Evolutionary conservation across 352 stramenopile genomes (phyloP).

Genomic region (Aphanomyces invadans): DNA sequence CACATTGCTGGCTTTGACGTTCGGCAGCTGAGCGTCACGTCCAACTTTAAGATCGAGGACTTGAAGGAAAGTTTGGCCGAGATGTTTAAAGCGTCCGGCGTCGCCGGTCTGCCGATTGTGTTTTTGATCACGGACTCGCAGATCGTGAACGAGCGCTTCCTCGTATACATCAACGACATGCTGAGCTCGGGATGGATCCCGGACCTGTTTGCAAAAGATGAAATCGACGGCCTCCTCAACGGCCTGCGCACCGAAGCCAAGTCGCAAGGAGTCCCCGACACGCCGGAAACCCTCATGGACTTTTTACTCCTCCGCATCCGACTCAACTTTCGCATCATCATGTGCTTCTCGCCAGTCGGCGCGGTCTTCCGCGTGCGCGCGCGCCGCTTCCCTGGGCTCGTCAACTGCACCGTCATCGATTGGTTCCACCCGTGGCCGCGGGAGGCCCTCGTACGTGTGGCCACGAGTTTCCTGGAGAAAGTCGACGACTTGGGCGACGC

Average conservation of each 20-base stretch:
- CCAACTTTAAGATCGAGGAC: slow-evolving; percentile 95
- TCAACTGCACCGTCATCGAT: slow-evolving; percentile 97
- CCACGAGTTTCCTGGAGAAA: slow-evolving; percentile 92
- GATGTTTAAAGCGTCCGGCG: slow-evolving; percentile 94
- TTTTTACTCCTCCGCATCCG: slow-evolving; percentile 93
- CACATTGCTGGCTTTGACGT: slow-evolving; percentile 97
- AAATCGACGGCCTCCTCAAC: slow-evolving; percentile 90
- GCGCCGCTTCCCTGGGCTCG: slow-evolving; percentile 92
- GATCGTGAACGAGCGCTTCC: slow-evolving; percentile 97
- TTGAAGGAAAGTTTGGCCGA: slow-evolving; percentile 95
- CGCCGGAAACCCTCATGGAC: slow-evolving; percentile 90
- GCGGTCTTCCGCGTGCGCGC: slow-evolving; percentile 94
- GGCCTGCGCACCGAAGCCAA: slow-evolving; percentile 92
- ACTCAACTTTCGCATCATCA: slow-evolving; percentile 93
- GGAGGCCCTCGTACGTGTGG: slow-evolving; percentile 96
- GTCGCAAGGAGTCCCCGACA: slow-evolving; percentile 90
- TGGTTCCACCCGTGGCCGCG: slow-evolving; percentile 97
- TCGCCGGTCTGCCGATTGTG: slow-evolving; percentile 90
- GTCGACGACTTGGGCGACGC: slow-evolving; percentile 86
- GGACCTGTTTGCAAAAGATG: slow-evolving; percentile 96
- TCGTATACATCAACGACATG: slow-evolving; percentile 99
- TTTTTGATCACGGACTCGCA: slow-evolving; percentile 98
- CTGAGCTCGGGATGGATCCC: slow-evolving; percentile 94
- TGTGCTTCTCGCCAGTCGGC: slow-evolving; percentile 97
- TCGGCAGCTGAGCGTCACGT: slow-evolving; percentile 91